phyloP scores from a whole-genome alignment of 352 stramenopile species.

The Pythium oligandrum region DNA sequence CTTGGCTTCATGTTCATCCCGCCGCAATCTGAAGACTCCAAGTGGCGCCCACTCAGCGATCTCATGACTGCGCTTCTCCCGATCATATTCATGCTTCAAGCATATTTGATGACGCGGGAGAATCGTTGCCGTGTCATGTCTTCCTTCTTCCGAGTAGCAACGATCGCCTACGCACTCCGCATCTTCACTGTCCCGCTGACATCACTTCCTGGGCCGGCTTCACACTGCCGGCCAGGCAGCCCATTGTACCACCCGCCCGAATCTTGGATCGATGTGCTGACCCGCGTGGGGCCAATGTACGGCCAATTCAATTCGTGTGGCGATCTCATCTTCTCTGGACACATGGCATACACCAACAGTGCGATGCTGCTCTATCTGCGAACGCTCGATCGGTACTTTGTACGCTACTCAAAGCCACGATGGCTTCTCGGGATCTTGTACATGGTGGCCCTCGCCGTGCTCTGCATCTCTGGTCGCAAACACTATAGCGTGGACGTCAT shows the following conservation, averaged over 20 bases:
- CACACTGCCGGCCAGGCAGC: conserved; percentile 27
- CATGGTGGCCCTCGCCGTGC: conserved; percentile 21
- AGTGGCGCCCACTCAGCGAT: conserved; percentile 33
- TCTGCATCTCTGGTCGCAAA: conserved; percentile 32
- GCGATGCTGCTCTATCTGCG: conserved; percentile 37
- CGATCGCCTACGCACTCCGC: conserved; percentile 35
- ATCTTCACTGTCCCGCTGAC: conserved; percentile 35
- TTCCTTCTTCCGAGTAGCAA: conserved; percentile 40
- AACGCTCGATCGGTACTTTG: conserved; percentile 26
- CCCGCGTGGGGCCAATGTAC: conserved; percentile 30
- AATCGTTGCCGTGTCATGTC: conserved; percentile 26
- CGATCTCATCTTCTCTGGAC: conserved; percentile 44
- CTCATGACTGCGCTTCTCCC: conserved; percentile 31
- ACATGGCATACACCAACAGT: conserved; percentile 41
- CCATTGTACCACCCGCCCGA: conserved; percentile 27
- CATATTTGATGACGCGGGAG: conserved; percentile 22
- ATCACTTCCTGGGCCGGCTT: conserved; percentile 35
- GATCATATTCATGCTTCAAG: conserved; percentile 25
- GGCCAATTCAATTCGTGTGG: conserved; percentile 37
- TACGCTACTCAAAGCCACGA: conserved; percentile 15
- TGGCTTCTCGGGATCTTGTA: conserved; percentile 27
- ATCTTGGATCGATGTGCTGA: conserved; percentile 43
- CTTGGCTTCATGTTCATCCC: conserved; percentile 43
- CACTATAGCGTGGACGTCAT: conserved; percentile 43
- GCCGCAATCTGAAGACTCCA: conserved; percentile 21